Base-by-base conservation (phyloP, 2,329 filamentous ascomycete species). In the Penicillium palitans region DNA sequence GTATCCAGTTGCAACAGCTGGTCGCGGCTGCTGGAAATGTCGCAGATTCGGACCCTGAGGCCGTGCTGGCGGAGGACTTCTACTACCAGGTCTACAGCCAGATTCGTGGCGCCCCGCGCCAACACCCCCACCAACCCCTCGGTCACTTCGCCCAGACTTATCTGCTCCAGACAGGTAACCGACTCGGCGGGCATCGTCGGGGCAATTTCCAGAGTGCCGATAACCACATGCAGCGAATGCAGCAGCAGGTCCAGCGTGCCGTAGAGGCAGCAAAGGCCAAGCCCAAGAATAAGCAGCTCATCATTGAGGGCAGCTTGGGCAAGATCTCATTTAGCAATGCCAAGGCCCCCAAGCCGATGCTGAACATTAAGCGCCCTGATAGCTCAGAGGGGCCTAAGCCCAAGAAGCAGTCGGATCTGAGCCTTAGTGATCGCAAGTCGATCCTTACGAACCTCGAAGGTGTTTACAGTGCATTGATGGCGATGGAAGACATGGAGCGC, bases 291-390 rank as follows among this genome's bases (percentile, higher is more conserved):
- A 96, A 96, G 70, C 93, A 97, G 74, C 83, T 99, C 9, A 93
- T 98, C 21, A 93, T 99, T 59, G 93, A 97, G 72, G 95, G 95
- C 27, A 97, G 92, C 70, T 79, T 99, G 50, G 95, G 95, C 65
- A 99, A 98, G 80, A 99, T 99, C 58, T 96, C 93, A 0, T 99
- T 98, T 79, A 97, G 93, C 81, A 99, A 99, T 70, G 91, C 95
- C 48, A 99, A 98, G 81, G 96, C 95, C 0, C 95, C 95, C 0
- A 95, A 96, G 76, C 92, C 93, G 17, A 81, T 98, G 57, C 86
- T 99, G 50, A 99, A 96, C 74, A 93, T 99, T 79, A 98, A 96
- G 81, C 90, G 93, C 33, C 82, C 86, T 21, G 93, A 97, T 51
- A 87, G 82, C 63, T 80, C 80, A 41, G 84, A 86, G 45, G 84